Evolutionary conservation across 1,284 basidiomycete genomes (phyloP).

Genomic region (Cerioporus squamosus): DNA sequence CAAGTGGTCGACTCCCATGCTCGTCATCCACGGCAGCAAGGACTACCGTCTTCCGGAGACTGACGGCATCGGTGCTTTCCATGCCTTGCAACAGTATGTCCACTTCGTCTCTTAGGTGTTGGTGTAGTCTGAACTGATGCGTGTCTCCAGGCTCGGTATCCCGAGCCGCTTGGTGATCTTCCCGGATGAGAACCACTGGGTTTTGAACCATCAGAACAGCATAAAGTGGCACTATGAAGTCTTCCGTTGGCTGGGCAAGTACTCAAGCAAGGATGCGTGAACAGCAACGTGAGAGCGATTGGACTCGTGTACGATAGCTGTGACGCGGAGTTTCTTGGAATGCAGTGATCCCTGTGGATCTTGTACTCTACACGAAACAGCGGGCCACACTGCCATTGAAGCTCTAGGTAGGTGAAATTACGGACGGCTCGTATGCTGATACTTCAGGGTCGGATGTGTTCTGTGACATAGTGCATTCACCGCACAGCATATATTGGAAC

Average conservation of each 20-base stretch:
- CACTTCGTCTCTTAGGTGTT: constrained; percentile 16
- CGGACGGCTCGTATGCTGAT: no score
- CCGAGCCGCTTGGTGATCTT: constrained; percentile 88
- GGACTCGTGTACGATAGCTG: neutral
- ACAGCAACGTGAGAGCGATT: neutral
- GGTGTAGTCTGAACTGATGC: constrained; percentile 24
- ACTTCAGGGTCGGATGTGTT: no score
- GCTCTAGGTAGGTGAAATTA: no score
- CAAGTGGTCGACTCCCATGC: constrained; percentile 86
- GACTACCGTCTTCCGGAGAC: constrained; percentile 86
- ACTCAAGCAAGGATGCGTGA: constrained; percentile 50
- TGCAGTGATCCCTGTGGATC: constrained; percentile 1
- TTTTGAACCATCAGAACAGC: constrained; percentile 77
- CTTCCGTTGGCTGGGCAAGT: constrained; percentile 85
- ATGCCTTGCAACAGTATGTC: constrained; percentile 76
- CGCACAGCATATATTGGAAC: no score
- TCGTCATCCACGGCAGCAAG: constrained; percentile 86
- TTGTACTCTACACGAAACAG: no score
- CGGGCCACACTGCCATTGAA: no score
- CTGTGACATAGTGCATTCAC: no score
- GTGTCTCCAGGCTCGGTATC: constrained; percentile 60
- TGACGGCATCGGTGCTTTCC: constrained; percentile 83
- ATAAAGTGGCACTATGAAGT: constrained; percentile 90
- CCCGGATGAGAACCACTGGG: constrained; percentile 95
- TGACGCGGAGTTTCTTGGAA: neutral